Conservation (phyloP, 345 rosid species). For the Linum trigynum region DNA sequence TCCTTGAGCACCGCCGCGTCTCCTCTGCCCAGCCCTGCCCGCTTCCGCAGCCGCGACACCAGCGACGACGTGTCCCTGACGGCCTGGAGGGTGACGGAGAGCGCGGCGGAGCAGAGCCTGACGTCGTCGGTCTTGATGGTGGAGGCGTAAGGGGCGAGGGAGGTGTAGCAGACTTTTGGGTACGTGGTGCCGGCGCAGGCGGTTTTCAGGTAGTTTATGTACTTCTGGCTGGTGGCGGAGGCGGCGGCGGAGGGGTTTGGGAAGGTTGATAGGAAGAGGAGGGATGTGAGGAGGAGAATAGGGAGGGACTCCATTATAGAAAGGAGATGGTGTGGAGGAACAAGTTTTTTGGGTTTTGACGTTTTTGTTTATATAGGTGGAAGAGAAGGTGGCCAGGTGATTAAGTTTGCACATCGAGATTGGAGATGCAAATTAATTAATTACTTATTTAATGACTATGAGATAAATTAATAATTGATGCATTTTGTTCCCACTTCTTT, state of each 20-base stretch:
- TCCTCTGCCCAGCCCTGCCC: constrained; percentile 17
- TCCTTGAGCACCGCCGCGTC: constrained; percentile 40
- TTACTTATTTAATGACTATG: too few species aligned
- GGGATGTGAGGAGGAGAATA: too few species aligned
- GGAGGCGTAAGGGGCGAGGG: constrained; percentile 41
- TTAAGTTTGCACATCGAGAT: too few species aligned
- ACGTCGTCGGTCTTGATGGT: constrained; percentile 38
- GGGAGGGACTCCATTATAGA: too few species aligned
- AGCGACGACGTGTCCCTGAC: constrained; percentile 23
- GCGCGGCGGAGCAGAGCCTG: constrained; percentile 45
- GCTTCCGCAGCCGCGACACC: constrained; percentile 20
- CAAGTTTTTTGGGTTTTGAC: too few species aligned
- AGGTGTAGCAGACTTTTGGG: constrained; percentile 44
- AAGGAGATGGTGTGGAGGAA: too few species aligned
- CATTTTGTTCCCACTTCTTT: too few species aligned
- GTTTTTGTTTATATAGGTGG: too few species aligned
- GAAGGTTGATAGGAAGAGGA: too few species aligned
- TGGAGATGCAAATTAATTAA: too few species aligned
- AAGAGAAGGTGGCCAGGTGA: too few species aligned
- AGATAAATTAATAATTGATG: too few species aligned
- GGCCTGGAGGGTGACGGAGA: constrained; percentile 33
- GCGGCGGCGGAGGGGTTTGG: background rate
- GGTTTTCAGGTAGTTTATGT: constrained; percentile 37
- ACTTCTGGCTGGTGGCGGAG: constrained; percentile 10
- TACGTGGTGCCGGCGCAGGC: constrained; percentile 48